phyloP scores from a whole-genome alignment of 352 stramenopile species.

The Phytophthora sansomeana region DNA sequence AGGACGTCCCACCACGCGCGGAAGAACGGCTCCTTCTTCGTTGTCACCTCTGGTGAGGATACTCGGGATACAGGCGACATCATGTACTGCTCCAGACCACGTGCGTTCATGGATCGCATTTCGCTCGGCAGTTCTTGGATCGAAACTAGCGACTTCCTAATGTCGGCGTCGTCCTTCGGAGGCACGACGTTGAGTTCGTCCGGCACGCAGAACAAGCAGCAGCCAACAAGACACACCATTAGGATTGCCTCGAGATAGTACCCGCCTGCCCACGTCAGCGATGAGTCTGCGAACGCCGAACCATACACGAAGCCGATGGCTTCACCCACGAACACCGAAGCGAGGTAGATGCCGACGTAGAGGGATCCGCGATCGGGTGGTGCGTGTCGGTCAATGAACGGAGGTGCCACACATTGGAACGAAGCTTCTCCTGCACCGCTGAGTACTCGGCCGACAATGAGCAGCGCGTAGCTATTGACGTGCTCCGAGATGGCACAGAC shows the following conservation, averaged over 20 bases:
- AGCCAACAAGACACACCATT: conserved; percentile 66
- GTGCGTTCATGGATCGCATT: conserved; percentile 21
- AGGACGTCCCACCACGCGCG: conserved; percentile 46
- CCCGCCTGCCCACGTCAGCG: conserved; percentile 65
- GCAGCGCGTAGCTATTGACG: conserved; percentile 68
- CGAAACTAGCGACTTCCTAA: conserved; percentile 26
- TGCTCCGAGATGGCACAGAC: conserved; percentile 62
- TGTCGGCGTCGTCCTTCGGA: conserved; percentile 25
- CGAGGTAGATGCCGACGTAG: conserved; percentile 90
- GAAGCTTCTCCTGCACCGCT: conserved; percentile 82
- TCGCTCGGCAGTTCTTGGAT: conserved; percentile 24
- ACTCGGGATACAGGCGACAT: conserved; percentile 13
- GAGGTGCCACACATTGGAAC: conserved; percentile 84
- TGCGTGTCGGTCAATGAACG: conserved; percentile 88
- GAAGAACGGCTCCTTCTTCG: conserved; percentile 31
- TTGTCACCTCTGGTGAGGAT: conserved; percentile 15
- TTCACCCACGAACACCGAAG: conserved; percentile 78
- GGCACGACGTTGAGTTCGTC: conserved; percentile 41
- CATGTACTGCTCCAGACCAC: conserved; percentile 2
- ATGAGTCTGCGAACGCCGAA: conserved; percentile 50
- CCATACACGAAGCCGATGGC: conserved; percentile 83
- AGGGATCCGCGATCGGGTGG: conserved; percentile 53
- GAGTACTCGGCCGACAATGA: conserved; percentile 79
- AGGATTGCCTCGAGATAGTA: conserved; percentile 82
- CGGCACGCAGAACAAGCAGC: conserved; percentile 53